Evolutionary conservation across 257 asterid genomes (phyloP).

Genomic region (Solanum lignicaule): DNA sequence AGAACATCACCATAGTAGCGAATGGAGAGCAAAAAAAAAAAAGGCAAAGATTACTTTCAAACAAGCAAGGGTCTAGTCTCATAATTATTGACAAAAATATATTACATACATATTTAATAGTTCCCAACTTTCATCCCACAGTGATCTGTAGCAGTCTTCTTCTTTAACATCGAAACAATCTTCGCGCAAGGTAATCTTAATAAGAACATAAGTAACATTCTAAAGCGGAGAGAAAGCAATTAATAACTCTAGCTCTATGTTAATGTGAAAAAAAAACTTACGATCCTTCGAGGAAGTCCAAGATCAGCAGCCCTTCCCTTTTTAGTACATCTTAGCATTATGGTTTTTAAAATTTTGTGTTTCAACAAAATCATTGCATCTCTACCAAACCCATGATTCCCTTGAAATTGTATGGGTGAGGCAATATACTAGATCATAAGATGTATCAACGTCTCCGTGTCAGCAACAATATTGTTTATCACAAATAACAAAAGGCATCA

Average conservation of each 20-base stretch:
- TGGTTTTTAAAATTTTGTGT: no score
- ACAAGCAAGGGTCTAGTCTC: not conserved
- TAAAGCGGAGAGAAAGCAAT: not conserved
- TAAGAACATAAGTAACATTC: not conserved
- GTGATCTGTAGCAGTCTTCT: slow-evolving; percentile 75
- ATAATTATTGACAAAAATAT: not conserved
- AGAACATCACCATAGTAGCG: not conserved
- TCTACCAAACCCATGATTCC: no score
- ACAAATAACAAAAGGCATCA: no score
- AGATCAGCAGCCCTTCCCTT: no score
- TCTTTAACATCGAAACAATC: slow-evolving; percentile 72
- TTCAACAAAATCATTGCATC: no score
- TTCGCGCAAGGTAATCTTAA: slow-evolving; percentile 63
- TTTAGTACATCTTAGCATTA: no score
- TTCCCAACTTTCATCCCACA: slow-evolving; percentile 75
- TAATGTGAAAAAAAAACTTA: not conserved
- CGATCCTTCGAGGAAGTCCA: no score
- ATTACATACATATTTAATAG: slow-evolving; percentile 65
- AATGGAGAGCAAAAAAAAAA: not conserved
- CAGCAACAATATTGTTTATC: no score
- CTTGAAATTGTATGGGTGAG: no score
- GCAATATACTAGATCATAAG: no score
- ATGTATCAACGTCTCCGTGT: no score
- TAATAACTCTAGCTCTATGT: not conserved
- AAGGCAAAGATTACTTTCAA: not conserved